A percentile compares a stretch with the other conserved stretches of the same genome.
Conservation (phyloP, 2,329 filamentous ascomycete genomes). For the Fusarium cicatricum region DNA sequence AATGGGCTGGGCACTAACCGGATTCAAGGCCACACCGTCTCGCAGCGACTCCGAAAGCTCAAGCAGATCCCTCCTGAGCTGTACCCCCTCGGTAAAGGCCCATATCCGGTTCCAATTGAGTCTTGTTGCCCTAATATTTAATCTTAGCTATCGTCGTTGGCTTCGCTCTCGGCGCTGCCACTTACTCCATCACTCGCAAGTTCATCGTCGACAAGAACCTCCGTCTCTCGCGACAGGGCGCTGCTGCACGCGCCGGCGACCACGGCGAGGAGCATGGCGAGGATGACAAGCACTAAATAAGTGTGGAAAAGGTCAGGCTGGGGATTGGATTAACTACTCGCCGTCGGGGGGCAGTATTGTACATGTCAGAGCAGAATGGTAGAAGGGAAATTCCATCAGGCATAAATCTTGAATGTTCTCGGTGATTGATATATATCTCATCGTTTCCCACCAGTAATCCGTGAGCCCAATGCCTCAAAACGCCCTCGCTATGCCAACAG, state of each 20-base stretch:
- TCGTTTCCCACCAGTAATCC: slow-evolving; percentile 26
- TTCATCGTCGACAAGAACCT: slow-evolving; percentile 91
- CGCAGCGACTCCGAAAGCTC: slow-evolving; percentile 89
- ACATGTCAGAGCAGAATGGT: slow-evolving; percentile 39
- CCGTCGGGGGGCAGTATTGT: slow-evolving; percentile 32
- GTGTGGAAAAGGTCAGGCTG: slow-evolving; percentile 13
- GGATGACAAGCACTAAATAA: slow-evolving; percentile 46
- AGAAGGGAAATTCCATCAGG: slow-evolving; percentile 36
- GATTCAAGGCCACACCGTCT: slow-evolving; percentile 87
- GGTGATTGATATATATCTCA: slow-evolving; percentile 40
- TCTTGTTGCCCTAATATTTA: slow-evolving; percentile 38
- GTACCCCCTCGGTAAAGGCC: slow-evolving; percentile 82
- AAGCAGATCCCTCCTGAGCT: slow-evolving; percentile 93
- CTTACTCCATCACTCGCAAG: slow-evolving; percentile 85
- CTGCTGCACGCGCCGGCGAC: slow-evolving; percentile 51
- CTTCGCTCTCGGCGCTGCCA: slow-evolving; percentile 82
- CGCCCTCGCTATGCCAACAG: slow-evolving; percentile 57
- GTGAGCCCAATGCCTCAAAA: slow-evolving; percentile 45
- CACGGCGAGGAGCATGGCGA: slow-evolving; percentile 27
- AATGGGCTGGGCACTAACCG: slow-evolving; percentile 38
- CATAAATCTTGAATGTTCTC: slow-evolving; percentile 38
- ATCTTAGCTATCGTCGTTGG: slow-evolving; percentile 80
- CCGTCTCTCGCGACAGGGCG: slow-evolving; percentile 78
- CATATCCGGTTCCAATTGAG: slow-evolving; percentile 24
- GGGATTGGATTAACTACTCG: slow-evolving; percentile 32